These are phyloP conservation scores for Ogataea paradorogensis DNA, from an alignment of 805 yeast genomes.

Conservation along the genomic window DNA sequence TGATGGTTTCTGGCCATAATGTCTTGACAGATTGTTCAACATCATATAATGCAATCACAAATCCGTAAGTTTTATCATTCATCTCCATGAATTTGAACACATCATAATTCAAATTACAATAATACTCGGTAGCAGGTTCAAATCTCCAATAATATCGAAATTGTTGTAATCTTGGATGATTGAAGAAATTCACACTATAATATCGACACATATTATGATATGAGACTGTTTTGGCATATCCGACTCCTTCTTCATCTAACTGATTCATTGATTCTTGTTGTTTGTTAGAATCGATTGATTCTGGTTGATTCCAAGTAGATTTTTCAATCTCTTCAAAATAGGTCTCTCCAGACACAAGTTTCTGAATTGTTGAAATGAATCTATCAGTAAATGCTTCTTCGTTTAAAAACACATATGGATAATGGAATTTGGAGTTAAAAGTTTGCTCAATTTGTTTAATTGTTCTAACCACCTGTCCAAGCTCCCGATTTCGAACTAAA, in stretches of 20 bases:
- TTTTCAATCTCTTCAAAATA: slow-evolving; percentile 52
- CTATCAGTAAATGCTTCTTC: slow-evolving; percentile 60
- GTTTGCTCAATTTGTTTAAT: slow-evolving; percentile 58
- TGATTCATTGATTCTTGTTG: slow-evolving; percentile 37
- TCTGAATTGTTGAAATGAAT: slow-evolving; percentile 47
- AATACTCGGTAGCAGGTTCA: slow-evolving; percentile 71
- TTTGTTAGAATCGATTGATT: slow-evolving; percentile 35
- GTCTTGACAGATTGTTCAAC: slow-evolving; percentile 59
- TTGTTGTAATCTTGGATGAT: slow-evolving; percentile 58
- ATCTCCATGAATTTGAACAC: slow-evolving; percentile 70
- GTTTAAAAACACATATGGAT: slow-evolving; percentile 79
- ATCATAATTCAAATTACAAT: slow-evolving; percentile 69
- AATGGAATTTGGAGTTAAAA: slow-evolving; percentile 68
- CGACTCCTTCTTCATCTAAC: slow-evolving; percentile 39
- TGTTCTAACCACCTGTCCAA: slow-evolving; percentile 45
- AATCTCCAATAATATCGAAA: slow-evolving; percentile 77
- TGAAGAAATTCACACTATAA: slow-evolving; percentile 62
- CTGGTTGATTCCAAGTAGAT: slow-evolving; percentile 48
- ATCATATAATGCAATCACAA: slow-evolving; percentile 66
- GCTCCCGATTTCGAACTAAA: slow-evolving; percentile 68
- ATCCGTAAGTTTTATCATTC: slow-evolving; percentile 71
- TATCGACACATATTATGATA: slow-evolving; percentile 87
- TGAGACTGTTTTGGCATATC: slow-evolving; percentile 58
- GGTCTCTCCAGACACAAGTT: slow-evolving; percentile 40
- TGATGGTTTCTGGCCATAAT: slow-evolving; percentile 68